Conservation (phyloP, 2,329 filamentous ascomycete species). For the Pseudocercospora crystallina region DNA sequence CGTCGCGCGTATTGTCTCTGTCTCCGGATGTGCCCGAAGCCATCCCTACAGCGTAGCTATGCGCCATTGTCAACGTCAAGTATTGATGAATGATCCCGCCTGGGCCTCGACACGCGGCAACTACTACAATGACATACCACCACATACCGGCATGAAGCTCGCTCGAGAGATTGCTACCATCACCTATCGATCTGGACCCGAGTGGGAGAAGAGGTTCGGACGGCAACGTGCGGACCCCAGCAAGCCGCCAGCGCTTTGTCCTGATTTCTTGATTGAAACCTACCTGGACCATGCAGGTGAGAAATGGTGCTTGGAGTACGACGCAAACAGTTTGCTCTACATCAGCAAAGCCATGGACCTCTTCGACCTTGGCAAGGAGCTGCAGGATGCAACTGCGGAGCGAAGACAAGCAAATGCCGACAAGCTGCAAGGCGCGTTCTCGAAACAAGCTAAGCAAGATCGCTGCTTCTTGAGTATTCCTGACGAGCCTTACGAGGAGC, state of each 20-base stretch:
- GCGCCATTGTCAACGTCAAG: conserved; percentile 95
- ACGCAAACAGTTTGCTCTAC: conserved; percentile 92
- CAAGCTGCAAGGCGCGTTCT: conserved; percentile 49
- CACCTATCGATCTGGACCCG: conserved; percentile 91
- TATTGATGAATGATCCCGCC: conserved; percentile 97
- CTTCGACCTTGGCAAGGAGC: conserved; percentile 79
- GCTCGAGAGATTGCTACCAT: conserved; percentile 96
- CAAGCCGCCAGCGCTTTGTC: conserved; percentile 89
- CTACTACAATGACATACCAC: conserved; percentile 78
- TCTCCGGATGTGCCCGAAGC: conserved; percentile 89
- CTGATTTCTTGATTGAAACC: conserved; percentile 96
- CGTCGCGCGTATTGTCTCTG: conserved; percentile 78
- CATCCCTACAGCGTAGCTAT: conserved; percentile 99
- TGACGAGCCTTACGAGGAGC: conserved; percentile 81
- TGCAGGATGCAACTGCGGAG: conserved; percentile 62
- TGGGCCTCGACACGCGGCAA: conserved; percentile 82
- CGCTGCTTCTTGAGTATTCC: conserved; percentile 81
- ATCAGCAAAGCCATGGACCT: conserved; percentile 99
- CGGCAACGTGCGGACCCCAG: conserved; percentile 79
- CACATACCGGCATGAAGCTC: conserved; percentile 96
- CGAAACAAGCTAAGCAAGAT: conserved; percentile 36
- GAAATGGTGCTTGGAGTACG: conserved; percentile 96
- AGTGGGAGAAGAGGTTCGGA: conserved; percentile 96
- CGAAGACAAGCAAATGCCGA: conserved; percentile 63
- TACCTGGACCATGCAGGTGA: conserved; percentile 97